Conservation (phyloP, 805 yeast species). For the Brettanomyces bruxellensis region DNA sequence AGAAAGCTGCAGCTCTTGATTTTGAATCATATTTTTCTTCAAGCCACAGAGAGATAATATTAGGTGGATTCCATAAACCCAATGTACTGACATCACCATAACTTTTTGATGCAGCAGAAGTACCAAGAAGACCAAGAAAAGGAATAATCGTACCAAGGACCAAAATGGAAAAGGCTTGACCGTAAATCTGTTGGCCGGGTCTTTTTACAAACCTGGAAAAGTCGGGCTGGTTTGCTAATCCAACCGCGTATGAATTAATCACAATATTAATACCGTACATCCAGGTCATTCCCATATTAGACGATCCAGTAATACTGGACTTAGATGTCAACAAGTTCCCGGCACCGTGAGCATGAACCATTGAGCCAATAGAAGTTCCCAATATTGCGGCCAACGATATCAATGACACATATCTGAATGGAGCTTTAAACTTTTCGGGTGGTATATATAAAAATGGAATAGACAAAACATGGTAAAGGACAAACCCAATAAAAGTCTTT, state of each 20-base stretch:
- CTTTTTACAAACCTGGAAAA: constrained; percentile 24
- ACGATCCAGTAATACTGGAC: constrained; percentile 7
- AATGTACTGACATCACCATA: constrained; percentile 5
- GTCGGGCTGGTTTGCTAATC: constrained; percentile 29
- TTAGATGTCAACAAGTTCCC: constrained; percentile 6
- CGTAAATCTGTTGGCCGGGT: constrained; percentile 25
- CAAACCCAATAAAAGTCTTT: constrained; percentile 33
- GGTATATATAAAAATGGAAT: constrained; percentile 30
- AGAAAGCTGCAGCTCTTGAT: constrained; percentile 42
- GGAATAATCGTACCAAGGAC: constrained; percentile 25
- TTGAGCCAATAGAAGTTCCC: not conserved
- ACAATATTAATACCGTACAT: constrained; percentile 21
- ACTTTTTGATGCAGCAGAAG: constrained; percentile 31
- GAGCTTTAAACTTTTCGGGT: constrained; percentile 26
- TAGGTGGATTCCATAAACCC: constrained; percentile 37
- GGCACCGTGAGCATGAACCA: constrained; percentile 3
- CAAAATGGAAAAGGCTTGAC: constrained; percentile 13
- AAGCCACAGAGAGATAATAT: constrained; percentile 32
- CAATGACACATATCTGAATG: constrained; percentile 8
- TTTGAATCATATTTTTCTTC: constrained; percentile 27
- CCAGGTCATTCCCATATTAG: constrained; percentile 25
- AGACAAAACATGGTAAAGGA: constrained; percentile 34
- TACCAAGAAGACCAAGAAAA: constrained; percentile 34
- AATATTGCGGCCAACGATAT: constrained; percentile 8
- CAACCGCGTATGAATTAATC: constrained; percentile 48